Evolutionary conservation across 1,139 yeast species (phyloP).

Genomic region (Nakaseomyces glabratus): DNA sequence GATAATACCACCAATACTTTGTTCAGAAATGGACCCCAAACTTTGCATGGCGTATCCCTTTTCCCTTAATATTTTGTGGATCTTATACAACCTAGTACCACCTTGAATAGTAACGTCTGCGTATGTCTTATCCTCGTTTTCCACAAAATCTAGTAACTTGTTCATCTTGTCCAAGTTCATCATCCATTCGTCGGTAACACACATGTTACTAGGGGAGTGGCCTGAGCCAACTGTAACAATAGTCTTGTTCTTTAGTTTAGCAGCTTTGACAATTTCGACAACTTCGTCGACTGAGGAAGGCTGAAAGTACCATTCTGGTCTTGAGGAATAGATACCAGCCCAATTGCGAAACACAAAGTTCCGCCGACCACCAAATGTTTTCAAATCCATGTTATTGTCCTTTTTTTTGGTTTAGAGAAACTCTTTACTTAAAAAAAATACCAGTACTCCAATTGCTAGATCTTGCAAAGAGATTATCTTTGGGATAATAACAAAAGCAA

Average conservation of each 20-base stretch:
- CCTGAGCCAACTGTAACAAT: slow-evolving; percentile 88
- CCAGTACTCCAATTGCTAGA: too few species aligned
- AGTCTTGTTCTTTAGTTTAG: slow-evolving; percentile 51
- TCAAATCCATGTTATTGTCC: too few species aligned
- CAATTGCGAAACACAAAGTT: slow-evolving; percentile 49
- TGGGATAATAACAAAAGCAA: too few species aligned
- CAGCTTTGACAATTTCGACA: slow-evolving; percentile 52
- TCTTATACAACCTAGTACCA: slow-evolving; percentile 72
- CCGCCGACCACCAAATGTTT: slow-evolving; percentile 11
- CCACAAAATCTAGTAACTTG: slow-evolving; percentile 39
- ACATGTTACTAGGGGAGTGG: slow-evolving; percentile 87
- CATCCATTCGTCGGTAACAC: slow-evolving; percentile 84
- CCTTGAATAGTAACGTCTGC: slow-evolving; percentile 92
- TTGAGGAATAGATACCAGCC: slow-evolving; percentile 82
- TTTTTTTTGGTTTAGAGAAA: too few species aligned
- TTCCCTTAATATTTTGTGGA: slow-evolving; percentile 56
- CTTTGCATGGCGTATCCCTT: slow-evolving; percentile 77
- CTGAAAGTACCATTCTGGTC: slow-evolving; percentile 70
- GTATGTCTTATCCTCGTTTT: slow-evolving; percentile 45
- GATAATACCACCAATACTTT: slow-evolving; percentile 86
- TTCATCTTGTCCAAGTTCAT: slow-evolving; percentile 75
- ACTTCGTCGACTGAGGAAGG: slow-evolving; percentile 62
- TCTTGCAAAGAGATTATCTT: too few species aligned
- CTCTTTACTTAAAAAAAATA: too few species aligned
- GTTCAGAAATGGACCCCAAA: slow-evolving; percentile 90